These are phyloP conservation scores for Selaginella moellendorffii DNA, from an alignment of 75 land plant species.

Conservation along the genomic window DNA sequence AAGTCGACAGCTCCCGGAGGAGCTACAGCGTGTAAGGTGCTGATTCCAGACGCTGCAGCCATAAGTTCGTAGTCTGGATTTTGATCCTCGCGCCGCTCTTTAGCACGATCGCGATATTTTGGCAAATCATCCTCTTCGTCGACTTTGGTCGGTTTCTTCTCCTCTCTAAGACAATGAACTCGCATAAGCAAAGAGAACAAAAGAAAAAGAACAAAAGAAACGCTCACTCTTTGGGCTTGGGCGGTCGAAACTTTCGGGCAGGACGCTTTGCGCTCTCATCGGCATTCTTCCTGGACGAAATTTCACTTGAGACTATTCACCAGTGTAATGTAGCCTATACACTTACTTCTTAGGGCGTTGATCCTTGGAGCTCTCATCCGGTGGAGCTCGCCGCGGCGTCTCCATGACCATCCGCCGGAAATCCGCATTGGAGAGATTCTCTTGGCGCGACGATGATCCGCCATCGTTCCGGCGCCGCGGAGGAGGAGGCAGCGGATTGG, in stretches of 20 bases:
- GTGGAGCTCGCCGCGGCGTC: constrained; percentile 37
- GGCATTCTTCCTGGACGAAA: constrained; percentile 22
- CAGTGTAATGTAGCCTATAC: not conserved
- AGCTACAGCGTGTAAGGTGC: constrained; percentile 88
- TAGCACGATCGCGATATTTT: constrained; percentile 87
- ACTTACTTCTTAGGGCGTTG: not conserved
- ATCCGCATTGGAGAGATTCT: constrained; percentile 40
- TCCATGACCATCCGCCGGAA: constrained; percentile 46
- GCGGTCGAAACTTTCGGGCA: constrained; percentile 24
- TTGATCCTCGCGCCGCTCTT: constrained; percentile 95
- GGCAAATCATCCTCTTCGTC: too few species aligned
- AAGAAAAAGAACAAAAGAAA: not conserved
- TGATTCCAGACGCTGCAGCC: too few species aligned
- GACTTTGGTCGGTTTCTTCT: too few species aligned
- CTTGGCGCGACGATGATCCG: constrained; percentile 8
- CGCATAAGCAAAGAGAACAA: not conserved
- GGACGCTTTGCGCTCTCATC: constrained; percentile 23
- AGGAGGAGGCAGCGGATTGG: constrained; percentile 42
- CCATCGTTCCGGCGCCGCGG: constrained; percentile 23
- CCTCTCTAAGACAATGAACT: too few species aligned
- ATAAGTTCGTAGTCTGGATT: constrained; percentile 98
- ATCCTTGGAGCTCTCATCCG: constrained; percentile 25
- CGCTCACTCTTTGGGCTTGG: constrained; percentile 44
- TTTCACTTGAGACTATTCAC: not conserved
- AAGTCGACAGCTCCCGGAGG: constrained; percentile 93